Base-by-base conservation (phyloP, 2,329 filamentous ascomycete species). In the Paraphoma sp. region DNA sequence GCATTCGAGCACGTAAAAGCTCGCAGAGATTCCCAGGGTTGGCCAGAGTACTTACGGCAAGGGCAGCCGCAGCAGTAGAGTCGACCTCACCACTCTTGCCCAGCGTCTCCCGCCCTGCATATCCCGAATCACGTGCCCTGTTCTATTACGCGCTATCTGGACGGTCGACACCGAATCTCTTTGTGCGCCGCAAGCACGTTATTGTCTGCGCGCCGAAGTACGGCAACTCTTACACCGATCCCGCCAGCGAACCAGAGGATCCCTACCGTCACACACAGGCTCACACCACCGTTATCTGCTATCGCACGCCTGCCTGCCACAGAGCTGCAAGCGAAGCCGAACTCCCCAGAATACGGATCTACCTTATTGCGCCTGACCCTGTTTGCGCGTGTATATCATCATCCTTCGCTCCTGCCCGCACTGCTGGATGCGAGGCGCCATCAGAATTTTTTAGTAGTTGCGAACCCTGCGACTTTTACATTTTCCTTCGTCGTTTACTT, bases 281-380 rank as follows among this genome's bases (percentile, higher is more conserved):
- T 62, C 60, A 63, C 65, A 68, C 68, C 63, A 62, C 53, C 61
- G 57, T 63, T 65, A 64, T 69, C 67, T 65, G 51, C 60, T 54
- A 53, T 59, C 61, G 46, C 46, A 57, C 50, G 49, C 57, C 50
- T 23, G 42, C 51, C 54, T 51, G 50, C 62, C 58, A 56, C 63
- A 52, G n/a, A 51, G 48, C 54, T 47, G 46, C 54, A 53, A 46
- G 45, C 42, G 46, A 43, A 51, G 41, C 53, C 51, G 36, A 42
- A 47, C 49, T 48, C 38, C 54, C 56, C 58, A 43, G 43, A 36
- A 16, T 30, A 45, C 60, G 63, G 62, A 54, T 56, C 60, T 55
- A 51, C 54, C 42, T 36, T 36, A 36, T 36, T 36, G 59, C 57
- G 53, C 60, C 62, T 59, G 53, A 47, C 51, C 52, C 43, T 61